A percentile compares a stretch with the other conserved stretches of the same genome.
Evolutionary conservation across 208 protist genomes (phyloP).

Genomic region (Acanthamoeba healyi): DNA sequence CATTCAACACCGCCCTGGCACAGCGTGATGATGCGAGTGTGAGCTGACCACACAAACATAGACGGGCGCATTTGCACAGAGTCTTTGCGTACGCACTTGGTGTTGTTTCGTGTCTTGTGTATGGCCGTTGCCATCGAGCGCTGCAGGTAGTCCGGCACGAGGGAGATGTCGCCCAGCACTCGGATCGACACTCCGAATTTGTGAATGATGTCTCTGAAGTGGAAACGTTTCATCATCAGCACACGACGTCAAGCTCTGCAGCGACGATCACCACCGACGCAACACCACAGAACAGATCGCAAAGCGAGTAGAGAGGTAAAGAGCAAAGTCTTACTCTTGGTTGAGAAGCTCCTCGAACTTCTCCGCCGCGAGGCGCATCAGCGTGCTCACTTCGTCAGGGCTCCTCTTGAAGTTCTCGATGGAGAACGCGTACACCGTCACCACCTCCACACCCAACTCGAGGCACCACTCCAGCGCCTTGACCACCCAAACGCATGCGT

Average conservation of each 20-base stretch:
- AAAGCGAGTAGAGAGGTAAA: not conserved
- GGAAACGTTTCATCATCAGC: too few relatives aligned
- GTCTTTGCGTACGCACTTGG: slow-evolving; percentile 12
- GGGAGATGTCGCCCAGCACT: slow-evolving; percentile 81
- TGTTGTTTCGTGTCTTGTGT: slow-evolving; percentile 63
- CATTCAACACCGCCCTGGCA: slow-evolving; percentile 85
- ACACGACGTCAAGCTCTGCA: too few relatives aligned
- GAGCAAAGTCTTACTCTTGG: slow-evolving; percentile 44
- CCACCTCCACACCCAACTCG: slow-evolving; percentile 88
- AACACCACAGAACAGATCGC: too few relatives aligned
- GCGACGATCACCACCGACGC: too few relatives aligned
- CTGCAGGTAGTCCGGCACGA: slow-evolving; percentile 70
- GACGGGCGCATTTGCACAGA: too few relatives aligned
- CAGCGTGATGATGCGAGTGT: not conserved
- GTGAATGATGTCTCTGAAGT: slow-evolving; percentile 68
- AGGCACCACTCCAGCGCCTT: slow-evolving; percentile 90
- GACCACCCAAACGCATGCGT: not conserved
- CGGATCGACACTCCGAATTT: slow-evolving; percentile 76
- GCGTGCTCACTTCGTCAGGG: slow-evolving; percentile 87
- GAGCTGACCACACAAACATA: too few relatives aligned
- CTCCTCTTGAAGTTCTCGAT: slow-evolving; percentile 94
- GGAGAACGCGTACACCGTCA: slow-evolving; percentile 92
- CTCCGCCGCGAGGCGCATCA: slow-evolving; percentile 90
- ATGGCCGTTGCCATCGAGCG: slow-evolving; percentile 66
- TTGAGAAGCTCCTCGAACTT: slow-evolving; percentile 81